phyloP scores from a whole-genome alignment of 1,284 basidiomycete genomes.

The Coniferiporia weirii region DNA sequence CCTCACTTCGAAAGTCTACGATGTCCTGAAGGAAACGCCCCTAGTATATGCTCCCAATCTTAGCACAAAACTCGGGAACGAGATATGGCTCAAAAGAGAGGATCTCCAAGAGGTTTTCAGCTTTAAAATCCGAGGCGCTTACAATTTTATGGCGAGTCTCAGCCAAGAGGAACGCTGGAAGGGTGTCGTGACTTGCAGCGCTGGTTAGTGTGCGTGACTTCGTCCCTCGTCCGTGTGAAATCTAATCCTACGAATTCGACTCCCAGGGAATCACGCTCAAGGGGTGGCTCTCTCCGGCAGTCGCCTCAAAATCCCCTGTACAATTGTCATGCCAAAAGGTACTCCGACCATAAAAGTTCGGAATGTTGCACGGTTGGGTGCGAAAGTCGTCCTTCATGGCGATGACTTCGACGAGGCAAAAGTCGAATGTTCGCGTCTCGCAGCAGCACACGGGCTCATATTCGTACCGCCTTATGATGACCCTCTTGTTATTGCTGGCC shows the following conservation, averaged over 20 bases:
- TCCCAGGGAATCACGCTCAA: conserved; percentile 93
- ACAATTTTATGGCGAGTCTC: conserved; percentile 97
- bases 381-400: conserved; percentile 92
- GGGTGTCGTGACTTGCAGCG: conserved; percentile 96
- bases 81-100: conserved; percentile 93
- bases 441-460: conserved; percentile 69
- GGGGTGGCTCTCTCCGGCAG: conserved; percentile 93
- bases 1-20: conserved; percentile 91
- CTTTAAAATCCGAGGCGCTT: conserved; percentile 98
- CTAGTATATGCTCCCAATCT: conserved; percentile 84
- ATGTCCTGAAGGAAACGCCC: conserved; percentile 90
- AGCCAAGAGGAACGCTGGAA: conserved; percentile 90
- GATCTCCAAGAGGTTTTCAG: conserved; percentile 97
- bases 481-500: conserved; percentile 94
- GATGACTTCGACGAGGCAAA: conserved; percentile 96
- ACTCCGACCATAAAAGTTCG: conserved; percentile 96
- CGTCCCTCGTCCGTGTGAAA: conserved; percentile 6
- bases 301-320: conserved; percentile 86
- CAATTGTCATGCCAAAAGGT: conserved; percentile 96
- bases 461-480: conserved; percentile 99
- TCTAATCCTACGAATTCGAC: conserved; percentile 14
- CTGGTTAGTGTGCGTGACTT: conserved; percentile 72
- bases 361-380: conserved; percentile 90
- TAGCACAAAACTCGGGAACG: conserved; percentile 83
- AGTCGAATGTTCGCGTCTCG: conserved; percentile 86